Base-by-base conservation (phyloP, 495 filamentous ascomycete genomes). In the Astrothelium macrocarpum region DNA sequence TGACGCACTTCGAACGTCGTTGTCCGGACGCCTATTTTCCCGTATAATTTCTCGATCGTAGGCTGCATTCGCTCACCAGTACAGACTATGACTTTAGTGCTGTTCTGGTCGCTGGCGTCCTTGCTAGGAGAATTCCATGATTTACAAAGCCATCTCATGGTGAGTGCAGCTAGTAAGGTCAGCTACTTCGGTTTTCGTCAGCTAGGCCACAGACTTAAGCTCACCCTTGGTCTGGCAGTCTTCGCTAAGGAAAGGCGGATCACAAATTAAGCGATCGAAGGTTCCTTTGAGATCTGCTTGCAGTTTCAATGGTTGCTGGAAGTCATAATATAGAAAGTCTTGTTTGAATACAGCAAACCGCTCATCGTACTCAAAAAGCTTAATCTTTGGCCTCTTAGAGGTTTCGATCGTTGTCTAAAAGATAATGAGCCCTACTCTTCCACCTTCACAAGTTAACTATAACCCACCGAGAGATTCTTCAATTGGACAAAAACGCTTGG, bases 211-310 rank as follows among this genome's bases (percentile, higher is more conserved):
- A 56, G 29, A 29, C 20, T 56, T n/a, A 28, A 3, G 69, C 72
- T 36, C 70, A 87, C 87, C 76, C 78, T 91, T 91, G 0, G 88
- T 89, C 66, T 93, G 89, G 71, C 89, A 93, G 65, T 93, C 87
- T 66, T 87, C 80, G 67, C 82, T 87, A 9, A 92, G 75, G 65
- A 92, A 93, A 1, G 89, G 89, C 0, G 89, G 89, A 72, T 93
- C 89, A 65, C 80, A 81, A 63, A 91, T 84, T 62, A 92, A 79
- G 53, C 84, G 77, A 72, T 90, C 83, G 42, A 83, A 83, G 32
- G 70, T 76, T 23, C 82, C 84, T 70, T 89, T 90, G 26, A 91
- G 70, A 16, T 83, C 71, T 2, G 70, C 42, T 5, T 88, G 84
- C 2, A 89, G 76, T 62, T 80, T 81, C 32, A 87, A 71, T 1